phyloP scores from a whole-genome alignment of 164 flowering plant species.

The Houttuynia cordata region DNA sequence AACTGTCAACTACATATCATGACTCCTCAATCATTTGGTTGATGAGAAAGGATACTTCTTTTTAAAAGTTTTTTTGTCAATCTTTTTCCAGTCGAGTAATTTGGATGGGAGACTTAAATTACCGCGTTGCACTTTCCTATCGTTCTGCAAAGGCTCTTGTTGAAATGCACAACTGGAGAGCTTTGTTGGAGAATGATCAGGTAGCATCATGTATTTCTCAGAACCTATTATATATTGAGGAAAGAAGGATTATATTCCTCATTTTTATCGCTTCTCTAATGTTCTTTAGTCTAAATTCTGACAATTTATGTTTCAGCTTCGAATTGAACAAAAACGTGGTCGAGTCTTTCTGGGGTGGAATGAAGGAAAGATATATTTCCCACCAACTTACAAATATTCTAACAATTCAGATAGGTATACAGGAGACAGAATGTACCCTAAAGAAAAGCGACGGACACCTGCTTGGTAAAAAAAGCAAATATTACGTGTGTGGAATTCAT shows the following conservation, averaged over 20 bases:
- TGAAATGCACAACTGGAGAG: slow-evolving; percentile 93
- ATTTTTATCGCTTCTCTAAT: not conserved
- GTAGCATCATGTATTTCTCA: slow-evolving; percentile 21
- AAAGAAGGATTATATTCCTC: not conserved
- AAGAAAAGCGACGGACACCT: slow-evolving; percentile 90
- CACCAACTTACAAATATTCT: slow-evolving; percentile 93
- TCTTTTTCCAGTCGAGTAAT: slow-evolving; percentile 60
- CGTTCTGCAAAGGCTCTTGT: slow-evolving; percentile 89
- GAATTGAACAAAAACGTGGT: slow-evolving; percentile 65
- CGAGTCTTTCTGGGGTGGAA: slow-evolving; percentile 75
- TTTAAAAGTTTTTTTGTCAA: no score
- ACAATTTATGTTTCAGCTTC: slow-evolving; percentile 33
- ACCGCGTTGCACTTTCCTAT: slow-evolving; percentile 83
- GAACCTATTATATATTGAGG: not conserved
- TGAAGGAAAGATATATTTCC: slow-evolving; percentile 82
- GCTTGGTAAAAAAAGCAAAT: slow-evolving; percentile 54
- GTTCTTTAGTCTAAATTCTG: slow-evolving; percentile 1
- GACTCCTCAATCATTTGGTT: no score
- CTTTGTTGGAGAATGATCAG: slow-evolving; percentile 88
- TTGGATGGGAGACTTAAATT: slow-evolving; percentile 97
- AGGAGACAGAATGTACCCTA: slow-evolving; percentile 75
- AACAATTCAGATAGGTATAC: slow-evolving; percentile 87
- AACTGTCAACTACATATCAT: no score
- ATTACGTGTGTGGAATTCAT: not conserved
- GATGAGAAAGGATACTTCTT: no score